A percentile compares a stretch with the other conserved stretches of the same genome.
These are phyloP conservation scores for Hippophae tibetana DNA, from an alignment of 306 rosid species.

Conservation along the genomic window DNA sequence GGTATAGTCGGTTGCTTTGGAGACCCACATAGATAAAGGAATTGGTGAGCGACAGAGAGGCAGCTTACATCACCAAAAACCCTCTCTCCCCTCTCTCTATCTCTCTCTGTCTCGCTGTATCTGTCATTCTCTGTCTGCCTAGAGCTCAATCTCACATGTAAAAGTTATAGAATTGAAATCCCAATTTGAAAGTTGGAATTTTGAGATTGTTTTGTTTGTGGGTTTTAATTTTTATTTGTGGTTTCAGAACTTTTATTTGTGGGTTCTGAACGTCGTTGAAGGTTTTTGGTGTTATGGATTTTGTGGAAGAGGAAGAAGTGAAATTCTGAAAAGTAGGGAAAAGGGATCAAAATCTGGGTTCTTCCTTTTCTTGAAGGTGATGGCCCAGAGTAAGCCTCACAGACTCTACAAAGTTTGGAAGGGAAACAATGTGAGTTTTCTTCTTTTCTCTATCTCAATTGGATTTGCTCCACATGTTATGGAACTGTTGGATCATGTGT, in stretches of 20 bases:
- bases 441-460: neutral
- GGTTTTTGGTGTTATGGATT: constrained; percentile 17
- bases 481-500: constrained; percentile 4
- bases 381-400: constrained; percentile 28
- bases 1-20: constrained; percentile 31
- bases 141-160: constrained; percentile 3
- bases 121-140: constrained; percentile 8
- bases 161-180: neutral
- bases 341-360: constrained; percentile 24
- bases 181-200: neutral
- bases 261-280: constrained; percentile 1
- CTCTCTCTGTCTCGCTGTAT: constrained; percentile 1
- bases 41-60: constrained; percentile 25
- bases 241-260: constrained; percentile 1
- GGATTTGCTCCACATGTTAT: constrained; percentile 6
- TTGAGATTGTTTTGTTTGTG: neutral
- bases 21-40: constrained; percentile 3
- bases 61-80: constrained; percentile 22
- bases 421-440: constrained; percentile 73
- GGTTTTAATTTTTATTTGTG: neutral
- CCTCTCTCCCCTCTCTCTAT: constrained; percentile 6
- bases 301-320: constrained; percentile 16
- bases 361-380: constrained; percentile 19
- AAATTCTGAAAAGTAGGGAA: constrained; percentile 29
- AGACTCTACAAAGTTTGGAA: constrained; percentile 89